phyloP scores from a whole-genome alignment of 768 basidiomycete species.

The Hydnomerulius pinastri region DNA sequence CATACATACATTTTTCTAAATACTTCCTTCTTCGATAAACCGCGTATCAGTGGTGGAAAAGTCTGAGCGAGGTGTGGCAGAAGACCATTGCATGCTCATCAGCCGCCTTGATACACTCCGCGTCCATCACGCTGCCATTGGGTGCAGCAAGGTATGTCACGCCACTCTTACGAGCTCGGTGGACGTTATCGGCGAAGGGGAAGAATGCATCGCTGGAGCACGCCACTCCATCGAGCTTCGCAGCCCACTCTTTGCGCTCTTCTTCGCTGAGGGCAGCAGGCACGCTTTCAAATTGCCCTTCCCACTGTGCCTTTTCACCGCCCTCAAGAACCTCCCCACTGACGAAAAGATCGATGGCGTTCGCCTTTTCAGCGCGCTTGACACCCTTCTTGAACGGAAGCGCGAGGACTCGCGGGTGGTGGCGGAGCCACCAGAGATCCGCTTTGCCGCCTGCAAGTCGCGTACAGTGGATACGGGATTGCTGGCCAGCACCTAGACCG shows the following conservation, averaged over 20 bases:
- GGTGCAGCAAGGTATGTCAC: conserved; percentile 91
- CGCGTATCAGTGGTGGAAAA: conserved; percentile 80
- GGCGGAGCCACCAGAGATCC: conserved; percentile 99
- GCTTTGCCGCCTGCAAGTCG: conserved; percentile 96
- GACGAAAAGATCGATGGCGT: conserved; percentile 97
- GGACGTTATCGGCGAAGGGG: conserved; percentile 99
- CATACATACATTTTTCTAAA: not conserved
- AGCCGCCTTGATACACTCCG: conserved; percentile 93
- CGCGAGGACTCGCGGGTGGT: conserved; percentile 89
- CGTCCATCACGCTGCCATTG: conserved; percentile 96
- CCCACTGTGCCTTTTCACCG: conserved; percentile 90
- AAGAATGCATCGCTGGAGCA: conserved; percentile 99
- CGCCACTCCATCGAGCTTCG: conserved; percentile 77
- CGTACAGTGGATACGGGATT: conserved; percentile 99
- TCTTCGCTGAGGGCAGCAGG: conserved; percentile 64
- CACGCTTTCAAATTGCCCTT: conserved; percentile 74
- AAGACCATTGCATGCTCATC: conserved; percentile 93
- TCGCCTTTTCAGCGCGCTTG: conserved; percentile 97
- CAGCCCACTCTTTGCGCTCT: conserved; percentile 77
- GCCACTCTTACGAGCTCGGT: conserved; percentile 88
- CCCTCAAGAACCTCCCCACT: conserved; percentile 87
- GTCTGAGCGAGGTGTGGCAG: conserved; percentile 80
- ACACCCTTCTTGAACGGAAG: conserved; percentile 97
- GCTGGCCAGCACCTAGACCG: conserved; percentile 96
- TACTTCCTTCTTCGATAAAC: conserved; percentile 1